Base-by-base conservation (phyloP, 2,329 filamentous ascomycete genomes). In the Sporothrix pseudoabietina region DNA sequence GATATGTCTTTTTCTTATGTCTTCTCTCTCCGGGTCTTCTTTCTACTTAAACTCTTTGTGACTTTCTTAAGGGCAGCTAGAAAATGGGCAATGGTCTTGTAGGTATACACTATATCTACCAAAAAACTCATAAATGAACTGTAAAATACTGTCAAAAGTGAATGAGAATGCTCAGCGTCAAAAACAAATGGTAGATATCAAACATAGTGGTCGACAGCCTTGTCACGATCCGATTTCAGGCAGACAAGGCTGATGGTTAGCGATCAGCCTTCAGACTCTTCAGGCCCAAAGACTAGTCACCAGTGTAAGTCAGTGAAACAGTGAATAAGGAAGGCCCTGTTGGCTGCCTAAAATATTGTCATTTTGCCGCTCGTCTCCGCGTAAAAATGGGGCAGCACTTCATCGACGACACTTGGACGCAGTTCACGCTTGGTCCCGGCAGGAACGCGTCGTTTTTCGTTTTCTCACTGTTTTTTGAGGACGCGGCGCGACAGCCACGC, bases 1-100 rank as follows among this genome's bases (percentile, higher is more conserved):
- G 69, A 41, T 65, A 44, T 66, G 39, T 65, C 26, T 68, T 52
- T 61, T 61, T 66, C 61, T 30, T 66, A 47, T 30, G 61, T 66
- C n/a, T 65, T 55, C n/a, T 61, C 19, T 65, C 14, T 65, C 32
- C 54, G 41, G n/a, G 41, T 30, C 32, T 19, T 35, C 49, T n/a
- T n/a, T 71, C 49, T 10, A 16, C 22, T 57, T 1, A 55, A 65
- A 12, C n/a, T 73, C 59, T 69, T 57, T 32, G 61, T 66, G 61
- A 3, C 41, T 66, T 47, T 47, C 14, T 12, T 47, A 1, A 35
- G 61, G 61, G 47, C 39, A 30, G 22, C 19, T 66, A 30, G n/a
- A 30, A 41, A 66, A 30, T n/a, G 41, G n/a, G 39, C 14, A 12
- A 47, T 4, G 39, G 39, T 22, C n/a, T 66, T 14, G 39, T 47